phyloP scores from a whole-genome alignment of 148 eudicot species.

The Chenopodium suecicum region DNA sequence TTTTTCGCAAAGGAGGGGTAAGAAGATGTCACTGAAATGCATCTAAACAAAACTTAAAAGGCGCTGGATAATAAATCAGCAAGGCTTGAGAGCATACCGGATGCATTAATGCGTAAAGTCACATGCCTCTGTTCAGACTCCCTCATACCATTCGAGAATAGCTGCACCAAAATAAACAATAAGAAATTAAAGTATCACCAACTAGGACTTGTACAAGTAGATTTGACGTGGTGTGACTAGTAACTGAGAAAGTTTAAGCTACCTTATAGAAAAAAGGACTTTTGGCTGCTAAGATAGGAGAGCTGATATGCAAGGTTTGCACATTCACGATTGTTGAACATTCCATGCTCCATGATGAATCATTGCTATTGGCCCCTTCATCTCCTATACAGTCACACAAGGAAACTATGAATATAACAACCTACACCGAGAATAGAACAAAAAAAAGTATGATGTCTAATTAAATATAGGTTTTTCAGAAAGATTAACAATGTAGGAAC shows the following conservation, averaged over 20 bases:
- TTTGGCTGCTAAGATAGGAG: conserved; percentile 96
- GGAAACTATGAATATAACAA: neutral
- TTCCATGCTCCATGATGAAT: conserved; percentile 80
- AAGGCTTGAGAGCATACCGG: conserved; percentile 55
- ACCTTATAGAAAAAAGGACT: conserved; percentile 98
- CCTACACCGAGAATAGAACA: neutral
- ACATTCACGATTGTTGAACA: conserved; percentile 66
- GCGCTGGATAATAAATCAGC: neutral
- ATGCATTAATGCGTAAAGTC: conserved; percentile 77
- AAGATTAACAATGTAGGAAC: neutral
- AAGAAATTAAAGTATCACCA: neutral
- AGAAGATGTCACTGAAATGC: neutral
- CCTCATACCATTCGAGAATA: conserved; percentile 95
- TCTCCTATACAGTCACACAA: conserved; percentile 52
- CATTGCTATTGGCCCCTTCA: conserved; percentile 75
- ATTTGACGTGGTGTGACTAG: neutral
- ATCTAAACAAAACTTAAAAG: neutral
- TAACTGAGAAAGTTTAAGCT: neutral
- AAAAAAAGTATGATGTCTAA: neutral
- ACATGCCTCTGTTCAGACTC: conserved; percentile 98
- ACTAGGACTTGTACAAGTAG: conserved; percentile 3
- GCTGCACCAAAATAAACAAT: conserved; percentile 42
- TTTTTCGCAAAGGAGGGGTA: neutral
- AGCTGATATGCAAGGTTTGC: conserved; percentile 82
- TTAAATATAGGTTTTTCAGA: neutral